Evolutionary conservation across 305 asterid species (phyloP), one percentile per base, ranked within the genome.

Genomic region (Coffea humblotiana): DNA sequence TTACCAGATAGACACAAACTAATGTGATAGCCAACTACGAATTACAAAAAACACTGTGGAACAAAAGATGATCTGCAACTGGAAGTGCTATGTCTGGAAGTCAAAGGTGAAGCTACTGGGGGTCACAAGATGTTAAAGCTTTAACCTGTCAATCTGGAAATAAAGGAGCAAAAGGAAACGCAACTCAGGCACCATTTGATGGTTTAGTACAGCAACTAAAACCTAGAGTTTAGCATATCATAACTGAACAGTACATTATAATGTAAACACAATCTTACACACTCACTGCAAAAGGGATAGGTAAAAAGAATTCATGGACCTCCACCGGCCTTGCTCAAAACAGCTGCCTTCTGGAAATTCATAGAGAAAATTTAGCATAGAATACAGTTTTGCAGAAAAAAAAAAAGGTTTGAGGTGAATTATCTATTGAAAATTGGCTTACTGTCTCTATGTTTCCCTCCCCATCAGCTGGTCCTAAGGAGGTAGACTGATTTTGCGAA

Each of bases 291-390:
- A 65, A 82, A 67, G 21, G 45, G 56, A 48, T 72, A 32, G 54
- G 29, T 64, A 66, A 16, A 77, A 23, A 70, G 43, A 47, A 67
- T 77, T 85, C 84, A 92, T 83, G 88, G 77, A 76, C 79, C 93
- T 61, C 83, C 91, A 81, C 82, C 90, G 76, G 91, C 90, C 85
- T 86, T 81, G 60, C 85, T 85, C 63, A 80, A 40, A 78, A 81
- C 69, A 52, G 81, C 77, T 64, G 84, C 71, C 84, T 86, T 80
- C 97, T 90, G 93, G 93, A 83, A 81, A 89, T 73, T 67, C 49
- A 73, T 45, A 52, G 71, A 54, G 69, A 61, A 78, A 65, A 56
- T 47, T 45, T 67, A 80, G 58, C 61, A 68, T 5, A 10, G 13
- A 45, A 13, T 11, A 35, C 23, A 40, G 8, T 25, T 56, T 1